Evolutionary conservation across 768 basidiomycete species (phyloP).

Genomic region (Pulveroboletus sp.): DNA sequence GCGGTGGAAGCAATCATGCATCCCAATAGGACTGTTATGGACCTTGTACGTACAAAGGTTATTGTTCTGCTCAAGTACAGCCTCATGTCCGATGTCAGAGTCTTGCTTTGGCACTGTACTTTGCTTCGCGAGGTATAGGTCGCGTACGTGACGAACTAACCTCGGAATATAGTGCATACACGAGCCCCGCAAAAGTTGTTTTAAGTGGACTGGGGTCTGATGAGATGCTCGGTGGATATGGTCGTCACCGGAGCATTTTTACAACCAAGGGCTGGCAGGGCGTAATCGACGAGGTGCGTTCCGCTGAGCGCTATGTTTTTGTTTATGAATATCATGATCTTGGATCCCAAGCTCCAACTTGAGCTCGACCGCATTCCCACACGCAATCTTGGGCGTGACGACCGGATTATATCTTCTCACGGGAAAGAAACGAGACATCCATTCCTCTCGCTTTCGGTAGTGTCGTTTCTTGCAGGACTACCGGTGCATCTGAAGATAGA

Average conservation of each 20-base stretch:
- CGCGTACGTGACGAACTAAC: constrained; percentile 40
- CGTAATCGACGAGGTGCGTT: constrained; percentile 73
- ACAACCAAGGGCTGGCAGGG: constrained; percentile 66
- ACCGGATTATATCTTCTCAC: constrained; percentile 87
- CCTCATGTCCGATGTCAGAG: constrained; percentile 50
- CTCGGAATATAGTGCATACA: constrained; percentile 47
- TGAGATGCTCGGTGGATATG: constrained; percentile 92
- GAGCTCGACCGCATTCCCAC: constrained; percentile 85
- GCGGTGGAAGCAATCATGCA: constrained; percentile 70
- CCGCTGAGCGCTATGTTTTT: neutral
- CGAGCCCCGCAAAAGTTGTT: constrained; percentile 75
- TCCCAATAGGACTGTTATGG: constrained; percentile 84
- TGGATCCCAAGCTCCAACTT: constrained; percentile 67
- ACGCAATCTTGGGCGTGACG: constrained; percentile 92
- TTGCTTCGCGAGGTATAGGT: constrained; percentile 83
- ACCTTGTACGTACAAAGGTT: constrained; percentile 58
- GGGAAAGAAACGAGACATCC: constrained; percentile 93
- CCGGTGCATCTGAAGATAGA: constrained; percentile 86
- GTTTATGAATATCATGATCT: neutral
- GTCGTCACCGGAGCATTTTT: constrained; percentile 81
- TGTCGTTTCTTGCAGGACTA: constrained; percentile 71
- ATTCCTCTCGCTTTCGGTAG: constrained; percentile 78
- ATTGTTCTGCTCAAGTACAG: neutral
- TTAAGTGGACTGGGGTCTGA: constrained; percentile 94
- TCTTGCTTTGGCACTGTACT: constrained; percentile 88